Evolutionary conservation across 2,329 filamentous ascomycete species (phyloP).

Genomic region (Phoma sp.): DNA sequence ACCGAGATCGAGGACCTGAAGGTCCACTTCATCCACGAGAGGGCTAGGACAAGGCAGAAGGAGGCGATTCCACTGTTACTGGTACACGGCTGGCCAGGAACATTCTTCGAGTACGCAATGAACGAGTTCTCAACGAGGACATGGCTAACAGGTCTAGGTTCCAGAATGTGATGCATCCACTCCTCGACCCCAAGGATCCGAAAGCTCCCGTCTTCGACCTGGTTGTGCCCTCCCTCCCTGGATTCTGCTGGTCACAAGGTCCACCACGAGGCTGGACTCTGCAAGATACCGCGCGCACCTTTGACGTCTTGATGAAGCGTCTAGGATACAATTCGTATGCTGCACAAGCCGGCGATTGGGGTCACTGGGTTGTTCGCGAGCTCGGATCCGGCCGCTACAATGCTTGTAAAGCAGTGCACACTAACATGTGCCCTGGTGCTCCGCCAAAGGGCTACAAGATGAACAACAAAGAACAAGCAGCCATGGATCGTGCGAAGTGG

Average conservation of each 20-base stretch:
- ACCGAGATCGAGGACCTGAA: constrained; percentile 46
- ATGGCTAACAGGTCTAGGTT: constrained; percentile 21
- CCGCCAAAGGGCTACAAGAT: constrained; percentile 40
- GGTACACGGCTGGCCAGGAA: constrained; percentile 57
- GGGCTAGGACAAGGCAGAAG: constrained; percentile 33
- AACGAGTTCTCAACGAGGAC: neutral
- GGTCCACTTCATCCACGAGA: constrained; percentile 53
- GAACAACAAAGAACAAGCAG: constrained; percentile 44
- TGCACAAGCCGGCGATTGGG: constrained; percentile 53
- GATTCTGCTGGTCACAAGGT: constrained; percentile 32
- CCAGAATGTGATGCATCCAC: constrained; percentile 46
- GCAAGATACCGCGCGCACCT: constrained; percentile 56
- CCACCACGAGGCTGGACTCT: constrained; percentile 39
- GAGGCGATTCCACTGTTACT: constrained; percentile 53
- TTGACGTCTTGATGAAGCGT: constrained; percentile 35
- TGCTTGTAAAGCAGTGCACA: constrained; percentile 51
- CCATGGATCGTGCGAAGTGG: constrained; percentile 45
- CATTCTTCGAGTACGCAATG: constrained; percentile 50
- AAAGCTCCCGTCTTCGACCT: constrained; percentile 59
- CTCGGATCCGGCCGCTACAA: constrained; percentile 45
- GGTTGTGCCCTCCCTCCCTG: constrained; percentile 64
- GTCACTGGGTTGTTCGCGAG: constrained; percentile 51
- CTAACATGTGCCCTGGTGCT: constrained; percentile 52
- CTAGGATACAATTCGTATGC: constrained; percentile 52
- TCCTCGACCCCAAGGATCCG: constrained; percentile 41